These are phyloP conservation scores for Lignosus rhinocerotis DNA, from an alignment of 1,284 basidiomycete genomes.

Conservation along the genomic window DNA sequence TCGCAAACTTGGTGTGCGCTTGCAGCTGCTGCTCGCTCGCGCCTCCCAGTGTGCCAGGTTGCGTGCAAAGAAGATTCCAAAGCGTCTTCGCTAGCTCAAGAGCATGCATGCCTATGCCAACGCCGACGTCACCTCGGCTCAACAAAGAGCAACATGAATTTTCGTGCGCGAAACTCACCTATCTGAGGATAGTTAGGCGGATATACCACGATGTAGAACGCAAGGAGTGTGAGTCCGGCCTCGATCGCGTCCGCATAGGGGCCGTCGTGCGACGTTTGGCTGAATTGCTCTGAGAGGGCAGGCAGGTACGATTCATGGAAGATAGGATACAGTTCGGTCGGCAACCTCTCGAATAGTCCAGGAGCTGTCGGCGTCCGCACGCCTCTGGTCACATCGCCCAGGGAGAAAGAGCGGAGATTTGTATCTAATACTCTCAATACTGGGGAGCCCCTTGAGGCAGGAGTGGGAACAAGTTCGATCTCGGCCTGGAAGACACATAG, in stretches of 20 bases:
- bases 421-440: constrained; percentile 35
- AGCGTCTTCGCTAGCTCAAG: constrained; percentile 71
- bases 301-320: constrained; percentile 62
- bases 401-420: constrained; percentile 41
- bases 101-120: constrained; percentile 63
- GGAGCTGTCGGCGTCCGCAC: constrained; percentile 7
- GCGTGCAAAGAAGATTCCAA: constrained; percentile 59
- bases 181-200: constrained; percentile 75
- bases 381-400: constrained; percentile 24
- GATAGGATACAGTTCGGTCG: constrained; percentile 40
- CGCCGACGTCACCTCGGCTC: not conserved
- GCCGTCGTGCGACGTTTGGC: constrained; percentile 64
- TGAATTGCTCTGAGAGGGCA: constrained; percentile 61
- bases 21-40: constrained; percentile 21
- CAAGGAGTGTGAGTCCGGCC: constrained; percentile 56
- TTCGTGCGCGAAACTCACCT: constrained; percentile 44
- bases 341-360: constrained; percentile 37
- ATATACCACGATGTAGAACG: constrained; percentile 67
- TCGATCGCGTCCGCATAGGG: constrained; percentile 52
- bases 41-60: constrained; percentile 16
- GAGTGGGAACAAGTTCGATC: constrained; percentile 37
- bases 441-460: constrained; percentile 33
- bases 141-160: not conserved
- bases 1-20: constrained; percentile 34
- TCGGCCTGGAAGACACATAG: constrained; percentile 49